Conservation (phyloP, 2,329 filamentous ascomycete genomes). For the Lasiodiplodia theobromae region DNA sequence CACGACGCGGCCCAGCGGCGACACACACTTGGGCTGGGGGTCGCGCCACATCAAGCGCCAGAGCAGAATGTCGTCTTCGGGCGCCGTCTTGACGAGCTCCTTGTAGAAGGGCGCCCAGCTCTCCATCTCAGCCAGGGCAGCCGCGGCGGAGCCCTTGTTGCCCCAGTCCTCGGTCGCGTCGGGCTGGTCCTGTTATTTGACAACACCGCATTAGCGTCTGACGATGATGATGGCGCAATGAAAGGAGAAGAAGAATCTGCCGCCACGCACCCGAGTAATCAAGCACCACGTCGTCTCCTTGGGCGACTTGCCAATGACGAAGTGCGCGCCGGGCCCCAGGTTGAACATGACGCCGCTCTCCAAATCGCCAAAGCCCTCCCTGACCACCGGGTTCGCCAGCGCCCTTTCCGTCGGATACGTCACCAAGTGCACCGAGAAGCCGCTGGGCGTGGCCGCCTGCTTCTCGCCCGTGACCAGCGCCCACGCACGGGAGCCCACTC, state of each 20-base stretch:
- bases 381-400: neutral
- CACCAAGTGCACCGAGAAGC: neutral
- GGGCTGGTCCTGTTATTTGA: neutral
- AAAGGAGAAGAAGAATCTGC: neutral
- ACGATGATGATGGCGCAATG: neutral
- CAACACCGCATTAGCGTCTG: neutral
- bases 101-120: neutral
- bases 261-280: neutral
- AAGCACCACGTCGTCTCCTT: neutral
- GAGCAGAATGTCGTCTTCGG: conserved; percentile 50
- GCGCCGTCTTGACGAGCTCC: conserved; percentile 34
- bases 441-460: neutral
- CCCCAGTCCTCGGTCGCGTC: neutral
- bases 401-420: neutral
- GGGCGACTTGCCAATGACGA: neutral
- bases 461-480: neutral
- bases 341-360: neutral
- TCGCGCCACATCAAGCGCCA: conserved; percentile 65
- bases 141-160: neutral
- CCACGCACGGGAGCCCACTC: neutral
- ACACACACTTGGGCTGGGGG: conserved; percentile 61
- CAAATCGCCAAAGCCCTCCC: neutral
- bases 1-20: conserved; percentile 57
- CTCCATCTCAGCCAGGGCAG: neutral
- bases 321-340: neutral